Percentiles rank a stretch among this genome's conserved stretches.
Conservation (phyloP, 305 asterid genomes). For the Solanum hybrid region DNA sequence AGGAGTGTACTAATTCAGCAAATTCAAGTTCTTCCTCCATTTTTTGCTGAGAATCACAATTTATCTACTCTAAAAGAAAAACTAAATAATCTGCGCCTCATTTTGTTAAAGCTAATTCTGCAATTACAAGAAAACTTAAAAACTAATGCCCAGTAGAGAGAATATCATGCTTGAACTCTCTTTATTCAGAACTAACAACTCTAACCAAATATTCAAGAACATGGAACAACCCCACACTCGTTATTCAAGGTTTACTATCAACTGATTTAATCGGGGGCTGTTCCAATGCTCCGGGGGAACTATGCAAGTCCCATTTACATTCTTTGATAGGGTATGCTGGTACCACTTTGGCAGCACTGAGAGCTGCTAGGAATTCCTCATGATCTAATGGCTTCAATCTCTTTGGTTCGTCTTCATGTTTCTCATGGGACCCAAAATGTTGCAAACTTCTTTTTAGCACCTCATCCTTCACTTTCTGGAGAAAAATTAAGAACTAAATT, state of each 20-base stretch:
- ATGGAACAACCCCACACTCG: not conserved
- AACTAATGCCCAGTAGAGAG: not conserved
- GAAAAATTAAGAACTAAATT: constrained; percentile 4
- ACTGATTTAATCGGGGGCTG: constrained; percentile 29
- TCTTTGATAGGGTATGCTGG: constrained; percentile 23
- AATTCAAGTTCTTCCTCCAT: not conserved
- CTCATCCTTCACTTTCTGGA: constrained; percentile 68
- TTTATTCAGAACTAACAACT: not conserved
- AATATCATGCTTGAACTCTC: not conserved
- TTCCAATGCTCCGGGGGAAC: constrained; percentile 24
- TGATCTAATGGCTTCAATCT: constrained; percentile 47
- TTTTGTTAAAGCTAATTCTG: not conserved
- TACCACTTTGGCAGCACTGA: constrained; percentile 32
- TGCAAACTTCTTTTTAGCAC: constrained; percentile 36
- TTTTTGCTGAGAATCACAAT: not conserved
- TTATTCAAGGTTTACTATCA: constrained; percentile 17
- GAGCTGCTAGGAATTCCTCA: constrained; percentile 45
- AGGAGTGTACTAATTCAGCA: not conserved
- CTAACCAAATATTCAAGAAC: not conserved
- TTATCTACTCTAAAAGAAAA: not conserved
- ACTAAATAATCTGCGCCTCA: not conserved
- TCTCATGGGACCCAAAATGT: constrained; percentile 11
- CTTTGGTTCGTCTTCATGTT: constrained; percentile 22
- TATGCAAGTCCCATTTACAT: constrained; percentile 24
- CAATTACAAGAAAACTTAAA: not conserved